Percentiles rank a stretch among this genome's conserved stretches.
phyloP scores from a whole-genome alignment of 306 rosid genomes.

The Begonia fuchsioides region DNA sequence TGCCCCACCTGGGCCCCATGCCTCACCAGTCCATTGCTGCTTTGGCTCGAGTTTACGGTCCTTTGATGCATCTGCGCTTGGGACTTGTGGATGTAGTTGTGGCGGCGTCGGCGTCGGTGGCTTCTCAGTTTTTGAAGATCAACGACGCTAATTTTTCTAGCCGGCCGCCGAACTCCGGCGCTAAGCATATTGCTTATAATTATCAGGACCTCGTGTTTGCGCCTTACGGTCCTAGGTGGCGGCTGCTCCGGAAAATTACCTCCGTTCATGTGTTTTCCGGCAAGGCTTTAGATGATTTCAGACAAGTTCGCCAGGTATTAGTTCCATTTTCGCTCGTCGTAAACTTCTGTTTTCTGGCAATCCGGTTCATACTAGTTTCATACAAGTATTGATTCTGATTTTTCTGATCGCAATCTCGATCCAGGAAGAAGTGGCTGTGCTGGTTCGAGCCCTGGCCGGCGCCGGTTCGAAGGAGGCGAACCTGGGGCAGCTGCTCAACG shows the following conservation, averaged over 20 bases:
- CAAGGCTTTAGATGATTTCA: slow-evolving; percentile 57
- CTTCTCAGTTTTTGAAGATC: slow-evolving; percentile 48
- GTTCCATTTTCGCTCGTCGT: no score
- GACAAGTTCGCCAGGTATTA: slow-evolving; percentile 45
- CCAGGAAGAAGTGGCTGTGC: slow-evolving; percentile 46
- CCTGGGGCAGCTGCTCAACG: slow-evolving; percentile 30
- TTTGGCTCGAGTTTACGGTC: slow-evolving; percentile 45
- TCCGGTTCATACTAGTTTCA: no score
- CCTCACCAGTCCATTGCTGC: slow-evolving; percentile 64
- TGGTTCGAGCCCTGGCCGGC: slow-evolving; percentile 22
- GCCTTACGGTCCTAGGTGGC: slow-evolving; percentile 74
- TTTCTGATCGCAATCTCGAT: no score
- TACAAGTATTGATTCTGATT: no score
- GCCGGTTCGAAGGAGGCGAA: slow-evolving; percentile 24
- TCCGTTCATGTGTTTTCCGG: slow-evolving; percentile 68
- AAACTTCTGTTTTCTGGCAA: no score
- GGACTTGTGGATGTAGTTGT: slow-evolving; percentile 56
- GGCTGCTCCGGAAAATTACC: slow-evolving; percentile 58
- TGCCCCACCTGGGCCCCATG: slow-evolving; percentile 51
- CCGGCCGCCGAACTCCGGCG: slow-evolving; percentile 77
- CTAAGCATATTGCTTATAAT: slow-evolving; percentile 51
- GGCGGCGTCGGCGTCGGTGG: slow-evolving; percentile 56
- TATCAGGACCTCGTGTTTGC: slow-evolving; percentile 71
- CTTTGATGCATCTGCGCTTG: slow-evolving; percentile 56
- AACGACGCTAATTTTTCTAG: slow-evolving; percentile 49